These are phyloP conservation scores for Lachancea fermentati DNA, from an alignment of 805 yeast genomes.

Conservation along the genomic window DNA sequence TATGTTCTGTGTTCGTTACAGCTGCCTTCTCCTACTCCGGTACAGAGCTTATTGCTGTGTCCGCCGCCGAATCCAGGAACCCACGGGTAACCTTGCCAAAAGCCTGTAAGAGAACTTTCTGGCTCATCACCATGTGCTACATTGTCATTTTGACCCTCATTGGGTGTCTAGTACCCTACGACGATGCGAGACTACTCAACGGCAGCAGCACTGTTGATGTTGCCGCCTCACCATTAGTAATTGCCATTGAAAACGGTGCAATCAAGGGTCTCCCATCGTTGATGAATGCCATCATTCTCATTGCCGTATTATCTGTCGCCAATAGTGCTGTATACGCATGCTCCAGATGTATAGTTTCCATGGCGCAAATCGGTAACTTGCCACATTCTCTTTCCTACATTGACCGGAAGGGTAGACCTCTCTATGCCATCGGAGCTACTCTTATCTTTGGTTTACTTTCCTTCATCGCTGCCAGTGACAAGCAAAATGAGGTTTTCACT, in stretches of 20 bases:
- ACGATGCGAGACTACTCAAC: constrained; percentile 43
- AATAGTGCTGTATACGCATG: constrained; percentile 67
- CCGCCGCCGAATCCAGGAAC: constrained; percentile 70
- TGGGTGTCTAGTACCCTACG: constrained; percentile 65
- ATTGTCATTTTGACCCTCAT: constrained; percentile 49
- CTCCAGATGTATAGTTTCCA: constrained; percentile 61
- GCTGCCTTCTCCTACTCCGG: constrained; percentile 78
- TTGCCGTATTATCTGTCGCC: constrained; percentile 68
- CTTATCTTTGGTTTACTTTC: constrained; percentile 51
- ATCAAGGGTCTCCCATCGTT: constrained; percentile 62
- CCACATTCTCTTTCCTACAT: constrained; percentile 60
- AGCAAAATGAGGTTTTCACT: constrained; percentile 44
- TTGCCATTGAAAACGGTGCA: constrained; percentile 63
- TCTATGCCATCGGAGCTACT: constrained; percentile 55
- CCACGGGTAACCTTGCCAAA: constrained; percentile 64
- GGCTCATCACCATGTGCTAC: constrained; percentile 73
- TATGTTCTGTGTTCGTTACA: constrained; percentile 65
- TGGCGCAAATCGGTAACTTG: constrained; percentile 61
- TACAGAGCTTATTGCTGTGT: constrained; percentile 65
- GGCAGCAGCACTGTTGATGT: constrained; percentile 48
- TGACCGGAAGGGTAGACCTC: constrained; percentile 75
- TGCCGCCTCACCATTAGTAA: constrained; percentile 68
- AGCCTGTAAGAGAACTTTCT: constrained; percentile 77
- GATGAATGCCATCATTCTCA: constrained; percentile 63
- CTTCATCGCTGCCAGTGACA: constrained; percentile 45